Conservation (phyloP, 2,329 filamentous ascomycete genomes). For the Macrophomina phaseolina region DNA sequence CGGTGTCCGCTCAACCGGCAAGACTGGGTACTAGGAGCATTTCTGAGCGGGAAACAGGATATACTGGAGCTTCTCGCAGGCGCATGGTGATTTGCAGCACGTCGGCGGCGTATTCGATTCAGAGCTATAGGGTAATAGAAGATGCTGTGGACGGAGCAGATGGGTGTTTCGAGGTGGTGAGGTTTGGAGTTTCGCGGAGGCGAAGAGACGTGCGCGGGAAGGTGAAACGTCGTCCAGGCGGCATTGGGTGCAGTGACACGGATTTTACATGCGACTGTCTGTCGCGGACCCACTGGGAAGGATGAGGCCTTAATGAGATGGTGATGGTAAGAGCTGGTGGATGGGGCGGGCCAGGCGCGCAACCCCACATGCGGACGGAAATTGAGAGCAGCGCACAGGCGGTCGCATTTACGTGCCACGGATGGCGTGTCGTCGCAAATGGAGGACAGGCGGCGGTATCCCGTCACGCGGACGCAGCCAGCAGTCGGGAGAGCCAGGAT, state of each 20-base stretch:
- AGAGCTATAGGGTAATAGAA: background rate
- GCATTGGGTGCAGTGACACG: background rate
- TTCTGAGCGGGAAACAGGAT: background rate
- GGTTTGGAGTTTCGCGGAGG: background rate
- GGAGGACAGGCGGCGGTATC: conserved; percentile 4
- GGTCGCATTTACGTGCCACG: background rate
- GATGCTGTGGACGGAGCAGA: background rate
- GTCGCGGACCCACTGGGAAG: background rate
- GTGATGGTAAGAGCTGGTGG: background rate
- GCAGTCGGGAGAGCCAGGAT: background rate
- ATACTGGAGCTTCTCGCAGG: background rate
- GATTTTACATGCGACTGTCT: background rate
- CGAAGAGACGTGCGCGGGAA: conserved; percentile 6
- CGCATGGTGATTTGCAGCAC: background rate
- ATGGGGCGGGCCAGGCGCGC: background rate
- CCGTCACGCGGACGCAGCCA: background rate
- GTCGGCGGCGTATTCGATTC: background rate
- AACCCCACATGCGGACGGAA: conserved; percentile 17
- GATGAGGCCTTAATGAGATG: background rate
- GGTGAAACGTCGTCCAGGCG: background rate
- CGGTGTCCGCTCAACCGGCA: background rate
- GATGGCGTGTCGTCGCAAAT: conserved; percentile 1
- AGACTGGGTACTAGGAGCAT: background rate
- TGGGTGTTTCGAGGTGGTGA: background rate
- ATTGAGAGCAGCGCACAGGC: conserved; percentile 21